phyloP scores from a whole-genome alignment of 495 filamentous ascomycete species.

The Tuber calosporum region DNA sequence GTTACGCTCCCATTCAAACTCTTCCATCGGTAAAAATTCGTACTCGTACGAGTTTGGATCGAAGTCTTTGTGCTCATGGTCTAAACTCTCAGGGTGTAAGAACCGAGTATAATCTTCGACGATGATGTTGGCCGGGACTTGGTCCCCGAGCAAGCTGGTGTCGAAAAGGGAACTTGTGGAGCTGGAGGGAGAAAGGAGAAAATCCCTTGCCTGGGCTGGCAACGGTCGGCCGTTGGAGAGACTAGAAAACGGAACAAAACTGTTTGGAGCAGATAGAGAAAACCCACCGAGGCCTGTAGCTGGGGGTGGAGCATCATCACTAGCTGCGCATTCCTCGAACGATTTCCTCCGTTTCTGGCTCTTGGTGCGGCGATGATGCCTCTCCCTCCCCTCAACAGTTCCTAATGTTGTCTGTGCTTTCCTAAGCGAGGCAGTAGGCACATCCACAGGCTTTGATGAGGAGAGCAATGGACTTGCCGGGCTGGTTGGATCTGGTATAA shows the following conservation, averaged over 20 bases:
- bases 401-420: slow-evolving; percentile 11
- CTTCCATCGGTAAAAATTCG: slow-evolving; percentile 33
- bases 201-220: slow-evolving; percentile 21
- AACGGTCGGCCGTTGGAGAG: slow-evolving; percentile 21
- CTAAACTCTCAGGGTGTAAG: slow-evolving; percentile 15
- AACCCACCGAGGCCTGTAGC: slow-evolving; percentile 21
- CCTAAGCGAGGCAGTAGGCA: slow-evolving; percentile 12
- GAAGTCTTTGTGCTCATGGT: slow-evolving; percentile 31
- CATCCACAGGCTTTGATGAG: slow-evolving; percentile 26
- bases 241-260: slow-evolving; percentile 33
- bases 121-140: slow-evolving; percentile 30
- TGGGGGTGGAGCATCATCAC: slow-evolving; percentile 34
- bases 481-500: slow-evolving; percentile 24
- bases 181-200: slow-evolving; percentile 33
- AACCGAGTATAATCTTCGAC: slow-evolving; percentile 30
- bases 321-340: slow-evolving; percentile 33
- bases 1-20: slow-evolving; percentile 37
- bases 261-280: slow-evolving; percentile 33
- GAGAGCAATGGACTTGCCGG: slow-evolving; percentile 15
- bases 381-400: slow-evolving; percentile 11
- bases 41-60: slow-evolving; percentile 31
- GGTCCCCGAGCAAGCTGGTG: slow-evolving; percentile 29
- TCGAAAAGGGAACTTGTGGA: slow-evolving; percentile 35
- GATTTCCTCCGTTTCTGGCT: slow-evolving; percentile 35
- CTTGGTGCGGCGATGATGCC: slow-evolving; percentile 29